Percentiles rank a stretch among this genome's conserved stretches.
Conservation (phyloP, 352 stramenopile species). For the Phytopythium helicoides region DNA sequence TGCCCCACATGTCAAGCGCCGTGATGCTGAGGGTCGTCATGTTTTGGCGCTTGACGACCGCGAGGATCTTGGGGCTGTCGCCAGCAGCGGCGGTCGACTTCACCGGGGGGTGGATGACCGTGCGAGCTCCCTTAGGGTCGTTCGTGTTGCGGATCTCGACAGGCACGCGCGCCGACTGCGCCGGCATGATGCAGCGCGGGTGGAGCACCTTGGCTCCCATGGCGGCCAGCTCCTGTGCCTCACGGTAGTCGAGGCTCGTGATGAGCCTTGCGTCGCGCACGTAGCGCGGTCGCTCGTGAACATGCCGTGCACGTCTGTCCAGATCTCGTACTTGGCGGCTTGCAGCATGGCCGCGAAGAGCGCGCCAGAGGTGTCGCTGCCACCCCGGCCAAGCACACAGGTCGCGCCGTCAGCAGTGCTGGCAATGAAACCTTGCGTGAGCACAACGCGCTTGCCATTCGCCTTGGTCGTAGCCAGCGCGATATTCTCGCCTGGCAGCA, state of each 20-base stretch:
- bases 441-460: conserved; percentile 79
- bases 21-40: conserved; percentile 90
- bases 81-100: conserved; percentile 23
- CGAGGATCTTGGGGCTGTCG: conserved; percentile 78
- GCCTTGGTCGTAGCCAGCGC: conserved; percentile 22
- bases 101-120: conserved; percentile 53
- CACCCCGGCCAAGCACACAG: conserved; percentile 92
- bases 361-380: conserved; percentile 94
- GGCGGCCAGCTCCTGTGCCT: conserved; percentile 97
- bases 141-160: conserved; percentile 98
- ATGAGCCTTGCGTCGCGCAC: conserved; percentile 90
- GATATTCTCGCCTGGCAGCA: conserved; percentile 44
- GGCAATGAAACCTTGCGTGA: conserved; percentile 96
- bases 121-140: conserved; percentile 82
- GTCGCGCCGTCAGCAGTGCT: conserved; percentile 91
- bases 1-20: conserved; percentile 85
- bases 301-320: conserved; percentile 97
- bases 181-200: conserved; percentile 82
- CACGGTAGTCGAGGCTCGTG: conserved; percentile 93
- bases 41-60: conserved; percentile 80
- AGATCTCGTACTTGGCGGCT: conserved; percentile 93
- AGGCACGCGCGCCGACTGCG: conserved; percentile 88
- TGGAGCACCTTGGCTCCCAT: conserved; percentile 97
- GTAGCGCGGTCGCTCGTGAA: conserved; percentile 93
- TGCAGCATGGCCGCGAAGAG: conserved; percentile 93